Evolutionary conservation across 2,329 filamentous ascomycete species (phyloP), one percentile per base, ranked within the genome.

Genomic region (Trichoderma atrobrunneum): DNA sequence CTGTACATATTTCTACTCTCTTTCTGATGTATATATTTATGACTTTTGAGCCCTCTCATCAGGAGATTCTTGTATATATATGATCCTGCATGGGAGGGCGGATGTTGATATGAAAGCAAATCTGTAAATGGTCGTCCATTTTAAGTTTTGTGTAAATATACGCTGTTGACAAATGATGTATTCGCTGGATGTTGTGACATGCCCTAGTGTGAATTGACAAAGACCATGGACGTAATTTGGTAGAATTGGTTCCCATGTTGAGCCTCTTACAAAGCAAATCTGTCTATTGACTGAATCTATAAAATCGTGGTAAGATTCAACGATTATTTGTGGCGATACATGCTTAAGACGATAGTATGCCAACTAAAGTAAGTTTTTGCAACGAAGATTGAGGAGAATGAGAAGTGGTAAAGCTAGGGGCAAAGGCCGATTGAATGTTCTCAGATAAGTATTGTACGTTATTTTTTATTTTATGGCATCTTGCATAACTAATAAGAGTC

Each of bases 1-100:
- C 21, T 71, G 70, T 69, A 60, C 24, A 70, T 60, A 72, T 39
- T 59, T 62, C 66, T 62, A 21, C 57, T 54, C 28, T 32, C 12
- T 70, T 70, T 62, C 57, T 36, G 56, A 70, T 60, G 67, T 70
- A 70, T 36, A 70, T 70, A 70, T 54, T 62, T 61, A 54, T 36
- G n/a, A 36, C 48, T 62, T 6, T 36, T 12, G 34, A 48, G 11
- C 36, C 14, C 24, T 30, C 56, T 18, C 18, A 1, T 8, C 21
- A 36, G 36, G 30, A 14, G 67, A 36, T 36, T 28, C 18, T 10
- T 61, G 56, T 36, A 54, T 61, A 62, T 70, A 54, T 24, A 1
- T 59, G 21, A 24, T 14, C 30, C 12, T 54, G 26, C 12, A 21
- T 54, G n/a, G n/a, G 16, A 67, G 16, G 21, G 26, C 39, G 21